Evolutionary conservation across 257 asterid species (phyloP).

Genomic region (Lithospermum erythrorhizon): DNA sequence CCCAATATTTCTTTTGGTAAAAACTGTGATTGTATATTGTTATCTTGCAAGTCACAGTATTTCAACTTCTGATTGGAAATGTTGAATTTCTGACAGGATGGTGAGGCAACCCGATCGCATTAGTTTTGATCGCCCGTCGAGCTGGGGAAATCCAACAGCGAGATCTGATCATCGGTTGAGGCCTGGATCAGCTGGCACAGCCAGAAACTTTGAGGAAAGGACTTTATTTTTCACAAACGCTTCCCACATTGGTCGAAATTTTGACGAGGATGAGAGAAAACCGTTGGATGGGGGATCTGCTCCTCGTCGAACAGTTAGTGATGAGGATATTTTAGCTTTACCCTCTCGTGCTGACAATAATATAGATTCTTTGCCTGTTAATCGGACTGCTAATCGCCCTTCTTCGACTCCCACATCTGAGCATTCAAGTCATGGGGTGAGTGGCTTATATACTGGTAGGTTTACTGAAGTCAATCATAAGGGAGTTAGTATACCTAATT

Average conservation of each 20-base stretch:
- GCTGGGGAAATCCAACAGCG: slow-evolving; percentile 68
- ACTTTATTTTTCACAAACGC: slow-evolving; percentile 45
- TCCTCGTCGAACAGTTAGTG: slow-evolving; percentile 65
- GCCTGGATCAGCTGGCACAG: slow-evolving; percentile 76
- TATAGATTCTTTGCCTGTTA: slow-evolving; percentile 30
- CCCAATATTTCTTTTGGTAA: too few relatives aligned
- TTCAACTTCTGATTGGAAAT: slow-evolving; percentile 1
- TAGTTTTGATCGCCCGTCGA: slow-evolving; percentile 49
- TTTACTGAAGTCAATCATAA: slow-evolving; percentile 35
- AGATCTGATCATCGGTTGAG: slow-evolving; percentile 57
- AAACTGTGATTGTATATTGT: not conserved
- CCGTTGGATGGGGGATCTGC: slow-evolving; percentile 78
- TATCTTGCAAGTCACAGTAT: not conserved
- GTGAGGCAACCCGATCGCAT: slow-evolving; percentile 56
- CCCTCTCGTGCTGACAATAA: slow-evolving; percentile 40
- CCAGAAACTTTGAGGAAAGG: slow-evolving; percentile 60
- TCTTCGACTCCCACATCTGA: slow-evolving; percentile 40
- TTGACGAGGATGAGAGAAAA: slow-evolving; percentile 94
- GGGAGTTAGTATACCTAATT: slow-evolving; percentile 29
- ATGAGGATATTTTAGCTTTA: slow-evolving; percentile 42
- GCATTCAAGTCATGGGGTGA: slow-evolving; percentile 26
- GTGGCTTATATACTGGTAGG: slow-evolving; percentile 45
- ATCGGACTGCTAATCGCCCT: slow-evolving; percentile 32
- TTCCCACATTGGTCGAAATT: slow-evolving; percentile 58
- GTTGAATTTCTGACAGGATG: slow-evolving; percentile 31